A percentile compares a stretch with the other conserved stretches of the same genome.
phyloP scores from a whole-genome alignment of 2,329 filamentous ascomycete genomes.

The Furcasterigmium furcatum region DNA sequence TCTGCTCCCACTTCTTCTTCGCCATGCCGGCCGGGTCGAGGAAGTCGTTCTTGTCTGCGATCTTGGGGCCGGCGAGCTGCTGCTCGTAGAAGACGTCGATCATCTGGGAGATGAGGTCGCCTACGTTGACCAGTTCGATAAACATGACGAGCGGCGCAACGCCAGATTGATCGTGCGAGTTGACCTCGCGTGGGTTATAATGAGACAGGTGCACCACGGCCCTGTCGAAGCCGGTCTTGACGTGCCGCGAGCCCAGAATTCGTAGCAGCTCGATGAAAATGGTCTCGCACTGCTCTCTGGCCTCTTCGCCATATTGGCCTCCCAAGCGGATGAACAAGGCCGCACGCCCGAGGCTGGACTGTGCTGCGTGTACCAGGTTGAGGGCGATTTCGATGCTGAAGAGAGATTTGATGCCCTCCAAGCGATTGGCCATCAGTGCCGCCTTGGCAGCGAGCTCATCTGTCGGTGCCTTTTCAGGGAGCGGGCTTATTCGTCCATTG shows the following conservation, averaged over 20 bases:
- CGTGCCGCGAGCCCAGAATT: slow-evolving; percentile 80
- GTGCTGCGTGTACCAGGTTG: slow-evolving; percentile 83
- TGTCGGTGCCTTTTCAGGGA: slow-evolving; percentile 69
- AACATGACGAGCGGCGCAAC: slow-evolving; percentile 94
- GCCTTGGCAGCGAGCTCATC: slow-evolving; percentile 94
- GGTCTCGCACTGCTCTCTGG: slow-evolving; percentile 81
- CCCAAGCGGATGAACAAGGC: slow-evolving; percentile 79
- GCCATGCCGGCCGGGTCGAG: slow-evolving; percentile 86
- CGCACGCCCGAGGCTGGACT: slow-evolving; percentile 80
- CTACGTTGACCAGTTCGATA: slow-evolving; percentile 95
- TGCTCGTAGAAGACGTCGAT: slow-evolving; percentile 98
- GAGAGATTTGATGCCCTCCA: slow-evolving; percentile 91
- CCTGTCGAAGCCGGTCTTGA: slow-evolving; percentile 90
- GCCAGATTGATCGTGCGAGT: slow-evolving; percentile 64
- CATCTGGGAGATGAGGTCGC: slow-evolving; percentile 98
- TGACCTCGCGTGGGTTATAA: slow-evolving; percentile 86
- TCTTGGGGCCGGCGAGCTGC: slow-evolving; percentile 77
- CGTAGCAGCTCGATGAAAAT: slow-evolving; percentile 86
- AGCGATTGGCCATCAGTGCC: slow-evolving; percentile 91
- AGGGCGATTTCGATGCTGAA: slow-evolving; percentile 97
- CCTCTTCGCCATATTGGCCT: slow-evolving; percentile 76
- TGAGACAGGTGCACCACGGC: slow-evolving; percentile 86
- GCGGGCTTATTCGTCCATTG: slow-evolving; percentile 37
- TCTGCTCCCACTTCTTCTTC: slow-evolving; percentile 98
- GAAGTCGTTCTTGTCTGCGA: slow-evolving; percentile 92